Conservation (phyloP, 2,329 filamentous ascomycete genomes). For the Arthroderma sp. region DNA sequence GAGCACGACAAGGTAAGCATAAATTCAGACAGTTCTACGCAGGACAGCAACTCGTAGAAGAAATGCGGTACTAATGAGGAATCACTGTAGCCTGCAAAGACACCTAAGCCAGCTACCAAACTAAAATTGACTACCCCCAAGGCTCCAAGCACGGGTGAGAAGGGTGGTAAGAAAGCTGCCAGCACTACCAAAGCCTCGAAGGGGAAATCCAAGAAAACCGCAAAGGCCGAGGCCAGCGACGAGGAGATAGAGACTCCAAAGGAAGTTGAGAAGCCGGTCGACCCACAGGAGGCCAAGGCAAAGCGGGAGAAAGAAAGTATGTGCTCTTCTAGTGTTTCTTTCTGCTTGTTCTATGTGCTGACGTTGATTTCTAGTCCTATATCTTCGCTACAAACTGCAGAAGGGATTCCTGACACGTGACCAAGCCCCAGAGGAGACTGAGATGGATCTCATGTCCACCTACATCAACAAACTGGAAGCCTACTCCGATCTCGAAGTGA, state of each 20-base stretch:
- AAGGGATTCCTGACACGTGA: slow-evolving; percentile 83
- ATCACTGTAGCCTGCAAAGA: slow-evolving; percentile 43
- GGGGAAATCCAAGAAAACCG: slow-evolving; percentile 49
- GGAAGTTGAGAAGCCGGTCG: slow-evolving; percentile 42
- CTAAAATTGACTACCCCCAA: slow-evolving; percentile 47
- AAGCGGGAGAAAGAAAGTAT: slow-evolving; percentile 48
- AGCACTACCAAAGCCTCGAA: slow-evolving; percentile 44
- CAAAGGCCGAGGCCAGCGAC: slow-evolving; percentile 41
- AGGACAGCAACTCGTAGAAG: neutral
- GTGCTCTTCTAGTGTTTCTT: slow-evolving; percentile 9
- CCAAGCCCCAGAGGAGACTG: slow-evolving; percentile 68
- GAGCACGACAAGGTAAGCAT: slow-evolving; percentile 52
- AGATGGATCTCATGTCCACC: slow-evolving; percentile 36
- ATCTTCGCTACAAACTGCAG: slow-evolving; percentile 86
- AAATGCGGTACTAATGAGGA: slow-evolving; percentile 10
- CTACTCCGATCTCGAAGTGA: slow-evolving; percentile 68
- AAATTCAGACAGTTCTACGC: neutral
- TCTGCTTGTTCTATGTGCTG: neutral
- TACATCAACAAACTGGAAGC: slow-evolving; percentile 61
- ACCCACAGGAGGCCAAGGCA: slow-evolving; percentile 43
- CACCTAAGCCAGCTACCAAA: slow-evolving; percentile 51
- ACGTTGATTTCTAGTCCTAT: slow-evolving; percentile 51
- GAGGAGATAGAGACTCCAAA: slow-evolving; percentile 44
- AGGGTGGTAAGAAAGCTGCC: slow-evolving; percentile 36
- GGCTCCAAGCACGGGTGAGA: slow-evolving; percentile 38